Evolutionary conservation across 306 rosid species (phyloP).

Genomic region (Mimosa bimucronata): DNA sequence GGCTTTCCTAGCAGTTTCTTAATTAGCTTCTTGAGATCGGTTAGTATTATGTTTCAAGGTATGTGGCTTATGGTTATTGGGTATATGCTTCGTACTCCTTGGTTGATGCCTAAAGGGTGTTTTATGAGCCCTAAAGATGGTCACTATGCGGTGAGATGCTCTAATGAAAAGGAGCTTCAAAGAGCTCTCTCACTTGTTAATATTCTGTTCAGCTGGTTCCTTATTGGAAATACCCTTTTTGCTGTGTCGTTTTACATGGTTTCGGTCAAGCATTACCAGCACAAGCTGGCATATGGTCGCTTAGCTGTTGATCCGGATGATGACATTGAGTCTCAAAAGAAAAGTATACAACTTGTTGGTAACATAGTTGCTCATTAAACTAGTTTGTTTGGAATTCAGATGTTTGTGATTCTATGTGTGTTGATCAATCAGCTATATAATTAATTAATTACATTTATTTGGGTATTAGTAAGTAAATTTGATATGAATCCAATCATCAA

Average conservation of each 20-base stretch:
- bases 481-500: background rate
- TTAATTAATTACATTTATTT: background rate
- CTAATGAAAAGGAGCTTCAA: conserved; percentile 46
- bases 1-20: conserved; percentile 53
- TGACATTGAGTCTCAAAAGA: conserved; percentile 39
- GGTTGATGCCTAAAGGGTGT: conserved; percentile 66
- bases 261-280: conserved; percentile 45
- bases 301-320: conserved; percentile 38
- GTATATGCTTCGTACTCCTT: conserved; percentile 67
- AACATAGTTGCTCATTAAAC: background rate
- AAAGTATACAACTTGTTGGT: conserved; percentile 20
- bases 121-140: conserved; percentile 56
- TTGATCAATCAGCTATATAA: background rate
- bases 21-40: conserved; percentile 64
- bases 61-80: conserved; percentile 76
- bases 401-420: background rate
- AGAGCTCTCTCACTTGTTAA: conserved; percentile 67
- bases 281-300: conserved; percentile 28
- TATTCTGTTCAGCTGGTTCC: conserved; percentile 73
- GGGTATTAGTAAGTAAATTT: too few species aligned
- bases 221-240: conserved; percentile 48
- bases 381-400: background rate
- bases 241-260: conserved; percentile 52
- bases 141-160: conserved; percentile 63
- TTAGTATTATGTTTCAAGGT: conserved; percentile 70